phyloP scores from a whole-genome alignment of 208 protist genomes.

The Entamoeba moshkovskii region DNA sequence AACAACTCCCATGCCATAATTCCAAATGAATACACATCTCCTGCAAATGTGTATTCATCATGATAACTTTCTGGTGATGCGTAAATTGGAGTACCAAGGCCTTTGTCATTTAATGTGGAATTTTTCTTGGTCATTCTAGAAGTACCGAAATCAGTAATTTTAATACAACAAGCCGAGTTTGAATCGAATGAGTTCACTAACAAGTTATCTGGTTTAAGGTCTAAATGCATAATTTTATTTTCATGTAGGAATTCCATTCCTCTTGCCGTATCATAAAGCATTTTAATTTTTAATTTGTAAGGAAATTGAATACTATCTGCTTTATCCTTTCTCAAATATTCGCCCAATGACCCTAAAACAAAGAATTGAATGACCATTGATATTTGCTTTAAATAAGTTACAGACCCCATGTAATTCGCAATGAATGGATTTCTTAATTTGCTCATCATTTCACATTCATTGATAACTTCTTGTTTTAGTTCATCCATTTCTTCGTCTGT shows the following conservation, averaged over 20 bases:
- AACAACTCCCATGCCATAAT: not conserved
- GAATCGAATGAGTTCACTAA: not conserved
- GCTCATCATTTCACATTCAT: not conserved
- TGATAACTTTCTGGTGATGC: not conserved
- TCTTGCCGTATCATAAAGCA: not conserved
- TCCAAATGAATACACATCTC: not conserved
- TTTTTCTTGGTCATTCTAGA: not conserved
- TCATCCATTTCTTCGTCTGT: not conserved
- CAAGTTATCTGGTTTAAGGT: not conserved
- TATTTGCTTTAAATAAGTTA: not conserved
- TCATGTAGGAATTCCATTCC: not conserved
- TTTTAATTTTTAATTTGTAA: not conserved
- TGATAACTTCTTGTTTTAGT: not conserved
- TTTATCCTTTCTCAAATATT: not conserved
- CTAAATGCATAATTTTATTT: not conserved
- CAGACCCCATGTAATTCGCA: not conserved
- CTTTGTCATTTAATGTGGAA: not conserved
- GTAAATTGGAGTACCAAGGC: not conserved
- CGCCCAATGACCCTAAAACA: not conserved
- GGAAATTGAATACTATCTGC: not conserved
- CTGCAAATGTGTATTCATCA: not conserved
- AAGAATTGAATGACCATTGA: not conserved
- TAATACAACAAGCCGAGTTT: not conserved
- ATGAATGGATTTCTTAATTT: not conserved
- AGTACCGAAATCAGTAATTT: constrained; percentile 7